A percentile compares a stretch with the other conserved stretches of the same genome.
phyloP scores from a whole-genome alignment of 192 early-diverging fungal species.

The Coemansia sp. region DNA sequence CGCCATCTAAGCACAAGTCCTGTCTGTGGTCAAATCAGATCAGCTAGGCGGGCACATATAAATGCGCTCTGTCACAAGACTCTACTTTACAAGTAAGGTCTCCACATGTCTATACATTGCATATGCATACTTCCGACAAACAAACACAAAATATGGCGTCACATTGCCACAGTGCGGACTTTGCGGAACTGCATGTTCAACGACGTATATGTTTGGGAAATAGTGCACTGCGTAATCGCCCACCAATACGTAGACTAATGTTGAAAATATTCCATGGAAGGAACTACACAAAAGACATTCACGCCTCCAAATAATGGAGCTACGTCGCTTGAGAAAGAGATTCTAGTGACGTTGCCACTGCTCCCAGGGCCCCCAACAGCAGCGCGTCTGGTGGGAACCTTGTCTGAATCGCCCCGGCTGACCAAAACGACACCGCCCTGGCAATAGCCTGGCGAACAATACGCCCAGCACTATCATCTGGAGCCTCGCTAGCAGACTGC shows the following conservation, averaged over 20 bases:
- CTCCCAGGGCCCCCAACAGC: slow-evolving; percentile 44
- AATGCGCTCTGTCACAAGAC: not conserved
- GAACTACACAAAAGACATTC: not conserved
- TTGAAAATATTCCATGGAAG: not conserved
- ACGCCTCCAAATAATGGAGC: not conserved
- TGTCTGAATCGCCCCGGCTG: slow-evolving; percentile 22
- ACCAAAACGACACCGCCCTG: slow-evolving; percentile 45
- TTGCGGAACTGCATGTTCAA: not conserved
- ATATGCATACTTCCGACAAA: slow-evolving; percentile 1
- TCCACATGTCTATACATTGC: slow-evolving; percentile 1
- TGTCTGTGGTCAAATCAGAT: not conserved
- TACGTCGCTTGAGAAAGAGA: not conserved
- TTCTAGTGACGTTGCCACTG: not conserved
- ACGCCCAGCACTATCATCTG: not conserved
- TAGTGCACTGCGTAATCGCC: not conserved
- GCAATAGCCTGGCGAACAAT: slow-evolving; percentile 24
- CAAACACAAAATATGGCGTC: not conserved
- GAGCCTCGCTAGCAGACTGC: not conserved
- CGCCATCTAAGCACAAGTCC: not conserved
- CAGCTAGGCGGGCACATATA: not conserved
- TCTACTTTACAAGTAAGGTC: not conserved
- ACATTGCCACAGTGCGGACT: not conserved
- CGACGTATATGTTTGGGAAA: not conserved
- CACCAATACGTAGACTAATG: not conserved
- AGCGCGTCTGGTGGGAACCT: slow-evolving; percentile 27